Evolutionary conservation across 495 filamentous ascomycete species (phyloP), one percentile per base, ranked within the genome.

Genomic region (Entonaema liquescens): DNA sequence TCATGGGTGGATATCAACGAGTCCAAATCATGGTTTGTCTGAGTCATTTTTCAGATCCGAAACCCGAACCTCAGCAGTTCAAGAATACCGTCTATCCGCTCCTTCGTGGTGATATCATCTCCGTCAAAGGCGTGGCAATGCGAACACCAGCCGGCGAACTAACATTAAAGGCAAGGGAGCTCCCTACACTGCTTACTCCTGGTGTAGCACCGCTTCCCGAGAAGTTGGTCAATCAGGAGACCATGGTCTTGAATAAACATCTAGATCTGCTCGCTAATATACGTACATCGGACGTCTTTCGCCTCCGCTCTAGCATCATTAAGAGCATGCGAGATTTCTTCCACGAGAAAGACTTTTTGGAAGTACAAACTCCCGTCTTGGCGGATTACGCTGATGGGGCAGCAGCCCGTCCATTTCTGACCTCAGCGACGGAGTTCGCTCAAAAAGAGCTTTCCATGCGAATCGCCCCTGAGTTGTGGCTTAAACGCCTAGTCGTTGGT

Each of bases 391-490:
- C 93, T 12, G 89, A 93, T 62, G 95, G 95, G 29, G 95, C 95
- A 19, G 83, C 88, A 50, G 95, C 95, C 33, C 89, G 92, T 35
- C 93, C 95, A 5, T 99, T 99, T 76, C 81, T 86, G 58, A 97
- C 93, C 0, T 77, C 81, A 26, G 88, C 92, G 2, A 90, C 87
- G 2, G 92, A 92, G 60, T 89, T 94, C 56, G 82, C 87, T 0
- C 87, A 88, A 21, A 89, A 86, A 42, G 79, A 87, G 65, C 80
- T 99, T 19, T 85, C 91, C 11, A 80, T 98, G 64, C 82, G 93
- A 42, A 94, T 98, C 69, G 96, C 95, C 2, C 95, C 96, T 5
- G 95, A 99, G 80, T 82, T 99, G 13, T 98, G 93, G 92, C 84
- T 99, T 70, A 99, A 99, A 83, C 87, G 94, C 65, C 81, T 99